A percentile compares a stretch with the other conserved stretches of the same genome.
Conservation (phyloP, 2,329 filamentous ascomycete species). For the Aspergillus thermomutatus region DNA sequence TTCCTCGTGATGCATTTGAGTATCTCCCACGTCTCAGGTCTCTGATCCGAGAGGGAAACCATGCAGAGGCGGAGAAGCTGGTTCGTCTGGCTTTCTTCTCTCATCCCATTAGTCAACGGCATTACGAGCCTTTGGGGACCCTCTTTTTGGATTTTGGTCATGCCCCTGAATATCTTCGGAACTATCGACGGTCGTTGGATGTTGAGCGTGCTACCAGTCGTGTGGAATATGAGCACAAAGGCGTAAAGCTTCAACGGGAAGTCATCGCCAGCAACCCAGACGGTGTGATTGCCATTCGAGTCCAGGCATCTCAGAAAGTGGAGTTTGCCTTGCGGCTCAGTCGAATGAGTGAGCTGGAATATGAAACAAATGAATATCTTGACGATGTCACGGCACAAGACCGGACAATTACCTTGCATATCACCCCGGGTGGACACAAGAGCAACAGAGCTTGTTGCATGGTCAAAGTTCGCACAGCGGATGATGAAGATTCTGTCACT, state of each 20-base stretch:
- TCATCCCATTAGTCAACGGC: conserved; percentile 45
- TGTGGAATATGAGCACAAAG: conserved; percentile 37
- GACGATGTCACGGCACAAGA: conserved; percentile 32
- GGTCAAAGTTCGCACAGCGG: conserved; percentile 24
- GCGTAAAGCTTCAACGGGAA: conserved; percentile 35
- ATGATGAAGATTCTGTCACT: conserved; percentile 17
- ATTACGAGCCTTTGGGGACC: conserved; percentile 47
- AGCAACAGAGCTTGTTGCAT: conserved; percentile 34
- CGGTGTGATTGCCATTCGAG: conserved; percentile 36
- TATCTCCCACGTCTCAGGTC: conserved; percentile 40
- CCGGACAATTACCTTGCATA: conserved; percentile 34
- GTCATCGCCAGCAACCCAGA: conserved; percentile 44
- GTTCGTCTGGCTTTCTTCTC: conserved; percentile 44
- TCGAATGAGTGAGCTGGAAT: conserved; percentile 42
- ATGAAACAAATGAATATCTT: conserved; percentile 45
- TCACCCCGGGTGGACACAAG: conserved; percentile 36
- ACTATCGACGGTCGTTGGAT: conserved; percentile 42
- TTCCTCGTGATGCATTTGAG: conserved; percentile 36
- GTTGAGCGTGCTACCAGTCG: conserved; percentile 35
- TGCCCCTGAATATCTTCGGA: conserved; percentile 17
- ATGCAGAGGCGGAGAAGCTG: conserved; percentile 43
- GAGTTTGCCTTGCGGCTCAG: conserved; percentile 31
- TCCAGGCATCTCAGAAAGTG: conserved; percentile 20
- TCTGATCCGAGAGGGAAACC: conserved; percentile 39
- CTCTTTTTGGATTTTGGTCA: conserved; percentile 44